Evolutionary conservation across 768 basidiomycete species (phyloP), one percentile per base, ranked within the genome.

Genomic region (Sarcomyxa edulis): DNA sequence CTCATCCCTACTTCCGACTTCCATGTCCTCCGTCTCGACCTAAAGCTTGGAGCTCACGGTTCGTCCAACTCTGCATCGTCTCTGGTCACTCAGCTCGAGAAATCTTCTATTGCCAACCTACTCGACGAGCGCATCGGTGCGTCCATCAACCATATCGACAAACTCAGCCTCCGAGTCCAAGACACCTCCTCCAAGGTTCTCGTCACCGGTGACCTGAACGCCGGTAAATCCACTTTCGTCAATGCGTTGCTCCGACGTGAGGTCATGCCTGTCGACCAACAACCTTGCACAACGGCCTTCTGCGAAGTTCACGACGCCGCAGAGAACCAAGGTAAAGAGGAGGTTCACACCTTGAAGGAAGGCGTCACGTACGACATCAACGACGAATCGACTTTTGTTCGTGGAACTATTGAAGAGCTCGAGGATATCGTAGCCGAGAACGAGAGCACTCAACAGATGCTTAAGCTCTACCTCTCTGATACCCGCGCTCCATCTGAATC

Each of bases 191-290:
- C 92, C 52, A 91, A 96, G 59, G 92, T 99, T 35, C 80, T 99
- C 47, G 92, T 99, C 42, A 98, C 96, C 16, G 96, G 96, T 44
- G 96, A 99, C 58, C 73, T 99, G 43, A 99, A 99, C 58, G 87
- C 96, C 24, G 96, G 96, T 52, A 99, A 99, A 64, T 96, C 93
- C 14, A 98, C 96, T 0, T 89, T 99, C 56, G 91, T 99, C 56
- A 99, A 99, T 54, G 90, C 95, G 4, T 69, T 99, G 23, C 78
- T 99, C 4, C 73, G 92, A 32, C 75, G 92, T 5, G 79, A 89
- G 53, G 81, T 96, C 30, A 90, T 99, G 85, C 93, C 96, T 6
- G 83, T 94, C 43, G 96, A 99, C 60, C 93, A 99, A 56, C 96
- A 98, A 57, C 96, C 96, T 3, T 90, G 93, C 60, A 99, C 96